Percentiles rank a stretch among this genome's conserved stretches.
Conservation (phyloP, 306 rosid genomes). For the Alnus rubra region DNA sequence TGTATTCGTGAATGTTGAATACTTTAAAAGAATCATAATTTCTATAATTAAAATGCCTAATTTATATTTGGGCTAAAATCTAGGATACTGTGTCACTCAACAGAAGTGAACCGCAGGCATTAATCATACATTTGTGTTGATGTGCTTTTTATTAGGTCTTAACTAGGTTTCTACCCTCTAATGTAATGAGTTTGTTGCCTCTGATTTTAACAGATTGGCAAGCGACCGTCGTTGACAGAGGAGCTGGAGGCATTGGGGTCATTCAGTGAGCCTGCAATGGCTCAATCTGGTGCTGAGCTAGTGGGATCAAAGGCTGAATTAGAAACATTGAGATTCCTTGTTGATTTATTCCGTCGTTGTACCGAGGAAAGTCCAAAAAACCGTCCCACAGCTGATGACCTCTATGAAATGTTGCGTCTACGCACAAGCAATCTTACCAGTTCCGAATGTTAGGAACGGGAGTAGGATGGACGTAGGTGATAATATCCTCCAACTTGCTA, state of each 20-base stretch:
- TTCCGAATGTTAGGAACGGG: constrained; percentile 38
- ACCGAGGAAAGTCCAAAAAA: constrained; percentile 61
- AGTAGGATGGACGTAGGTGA: constrained; percentile 30
- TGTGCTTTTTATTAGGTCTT: not conserved
- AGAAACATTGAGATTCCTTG: constrained; percentile 51
- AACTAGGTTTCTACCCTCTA: not conserved
- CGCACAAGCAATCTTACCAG: constrained; percentile 33
- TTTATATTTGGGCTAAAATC: too few species aligned
- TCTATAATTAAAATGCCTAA: not conserved
- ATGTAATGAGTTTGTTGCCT: constrained; percentile 17
- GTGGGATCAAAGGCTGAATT: constrained; percentile 44
- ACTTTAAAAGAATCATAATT: not conserved
- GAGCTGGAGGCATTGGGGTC: constrained; percentile 60
- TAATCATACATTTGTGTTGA: not conserved
- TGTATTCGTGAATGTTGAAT: not conserved
- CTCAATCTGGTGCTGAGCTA: constrained; percentile 54
- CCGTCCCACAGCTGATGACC: constrained; percentile 74
- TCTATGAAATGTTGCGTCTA: constrained; percentile 53
- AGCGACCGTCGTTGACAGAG: constrained; percentile 64
- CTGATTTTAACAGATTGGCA: constrained; percentile 48
- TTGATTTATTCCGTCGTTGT: constrained; percentile 71
- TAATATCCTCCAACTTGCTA: constrained; percentile 18
- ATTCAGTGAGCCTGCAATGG: constrained; percentile 50
- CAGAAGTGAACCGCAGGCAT: not conserved
- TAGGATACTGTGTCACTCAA: not conserved